Evolutionary conservation across 805 yeast species (phyloP).

Genomic region (Kodamaea jinghongensis): DNA sequence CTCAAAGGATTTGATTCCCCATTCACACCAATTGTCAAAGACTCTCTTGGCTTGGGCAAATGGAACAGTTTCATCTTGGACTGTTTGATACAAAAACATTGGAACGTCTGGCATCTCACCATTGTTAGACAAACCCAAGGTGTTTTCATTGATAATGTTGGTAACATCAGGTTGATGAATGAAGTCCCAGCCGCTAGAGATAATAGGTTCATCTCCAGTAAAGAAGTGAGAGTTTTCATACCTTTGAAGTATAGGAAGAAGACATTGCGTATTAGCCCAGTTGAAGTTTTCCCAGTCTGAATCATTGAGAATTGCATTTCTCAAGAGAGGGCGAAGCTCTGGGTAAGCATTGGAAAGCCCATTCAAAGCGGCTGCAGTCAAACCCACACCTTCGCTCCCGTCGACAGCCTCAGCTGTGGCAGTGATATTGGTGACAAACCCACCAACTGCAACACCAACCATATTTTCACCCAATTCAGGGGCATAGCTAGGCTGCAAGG

Average conservation of each 20-base stretch:
- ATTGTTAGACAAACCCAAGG: conserved; percentile 15
- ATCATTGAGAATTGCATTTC: neutral
- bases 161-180: conserved; percentile 5
- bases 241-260: neutral
- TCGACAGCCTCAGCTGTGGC: conserved; percentile 21
- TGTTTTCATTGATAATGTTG: conserved; percentile 18
- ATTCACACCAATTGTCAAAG: conserved; percentile 10
- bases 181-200: neutral
- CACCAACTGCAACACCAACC: conserved; percentile 36
- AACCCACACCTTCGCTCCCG: conserved; percentile 27
- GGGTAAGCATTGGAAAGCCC: conserved; percentile 34
- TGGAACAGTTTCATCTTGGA: conserved; percentile 10
- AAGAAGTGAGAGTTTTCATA: neutral
- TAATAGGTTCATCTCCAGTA: neutral
- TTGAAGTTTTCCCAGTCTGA: neutral
- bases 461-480: conserved; percentile 23
- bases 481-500: conserved; percentile 34
- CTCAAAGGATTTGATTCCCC: conserved; percentile 8
- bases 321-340: conserved; percentile 8
- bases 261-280: conserved; percentile 2
- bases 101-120: conserved; percentile 10
- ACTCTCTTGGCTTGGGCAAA: conserved; percentile 2
- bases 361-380: conserved; percentile 26
- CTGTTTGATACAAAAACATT: conserved; percentile 10
- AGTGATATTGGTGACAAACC: conserved; percentile 33